Conservation (phyloP, 305 asterid species). For the Euphrasia arctica region DNA sequence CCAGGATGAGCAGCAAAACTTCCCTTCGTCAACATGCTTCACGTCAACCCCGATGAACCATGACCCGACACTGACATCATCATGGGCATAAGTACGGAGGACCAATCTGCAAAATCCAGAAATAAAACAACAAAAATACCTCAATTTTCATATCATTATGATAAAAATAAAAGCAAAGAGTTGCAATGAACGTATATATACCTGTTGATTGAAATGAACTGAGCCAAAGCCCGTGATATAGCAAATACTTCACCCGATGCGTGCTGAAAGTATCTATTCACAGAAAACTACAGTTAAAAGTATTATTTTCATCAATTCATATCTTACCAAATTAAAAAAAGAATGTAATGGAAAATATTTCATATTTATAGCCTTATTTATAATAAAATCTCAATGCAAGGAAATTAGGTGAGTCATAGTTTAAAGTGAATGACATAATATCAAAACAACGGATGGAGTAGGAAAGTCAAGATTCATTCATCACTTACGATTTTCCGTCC, state of each 20-base stretch:
- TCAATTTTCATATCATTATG: background rate
- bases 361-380: background rate
- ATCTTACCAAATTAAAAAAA: background rate
- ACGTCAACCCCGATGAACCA: constrained; percentile 88
- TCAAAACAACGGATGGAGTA: constrained; percentile 6
- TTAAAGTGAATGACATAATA: background rate
- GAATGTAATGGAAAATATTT: background rate
- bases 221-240: constrained; percentile 71
- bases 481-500: constrained; percentile 86
- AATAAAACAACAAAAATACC: constrained; percentile 6
- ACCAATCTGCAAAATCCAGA: constrained; percentile 37
- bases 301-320: background rate
- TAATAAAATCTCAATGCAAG: too few relatives aligned
- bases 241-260: constrained; percentile 90
- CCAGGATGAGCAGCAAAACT: constrained; percentile 86
- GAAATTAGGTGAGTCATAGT: too few relatives aligned
- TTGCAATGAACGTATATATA: constrained; percentile 9
- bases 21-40: constrained; percentile 70
- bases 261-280: constrained; percentile 72
- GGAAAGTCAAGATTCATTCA: constrained; percentile 6
- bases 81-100: constrained; percentile 70
- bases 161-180: background rate
- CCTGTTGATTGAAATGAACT: constrained; percentile 76
- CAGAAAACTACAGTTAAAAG: background rate
- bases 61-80: constrained; percentile 83